These are phyloP conservation scores for Hirschfeldia incana DNA, from an alignment of 345 rosid genomes.

Conservation along the genomic window DNA sequence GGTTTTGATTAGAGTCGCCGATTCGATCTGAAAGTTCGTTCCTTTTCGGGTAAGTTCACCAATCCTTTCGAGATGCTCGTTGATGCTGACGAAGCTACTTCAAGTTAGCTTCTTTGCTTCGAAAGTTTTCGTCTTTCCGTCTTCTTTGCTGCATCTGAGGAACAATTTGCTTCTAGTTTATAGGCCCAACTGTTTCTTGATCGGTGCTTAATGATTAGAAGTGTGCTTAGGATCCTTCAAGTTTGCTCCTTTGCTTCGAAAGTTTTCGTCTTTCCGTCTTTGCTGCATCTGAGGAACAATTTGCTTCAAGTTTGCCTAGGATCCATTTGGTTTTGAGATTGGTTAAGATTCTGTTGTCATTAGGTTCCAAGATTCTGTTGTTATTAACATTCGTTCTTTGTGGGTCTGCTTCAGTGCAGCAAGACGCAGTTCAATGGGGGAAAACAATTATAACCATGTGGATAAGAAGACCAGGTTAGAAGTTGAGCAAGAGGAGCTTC, in stretches of 20 bases:
- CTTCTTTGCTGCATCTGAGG: background rate
- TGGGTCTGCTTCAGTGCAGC: slow-evolving; percentile 30
- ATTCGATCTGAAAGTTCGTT: background rate
- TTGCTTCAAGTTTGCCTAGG: too few relatives aligned
- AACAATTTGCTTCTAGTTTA: background rate
- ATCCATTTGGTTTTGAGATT: background rate
- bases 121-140: background rate
- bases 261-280: too few relatives aligned
- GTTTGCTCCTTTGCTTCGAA: too few relatives aligned
- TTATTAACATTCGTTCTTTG: slow-evolving; percentile 23
- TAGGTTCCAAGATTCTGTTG: background rate
- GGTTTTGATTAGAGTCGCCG: background rate
- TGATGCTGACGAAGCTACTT: background rate
- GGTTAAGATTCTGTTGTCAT: background rate
- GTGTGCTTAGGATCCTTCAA: background rate
- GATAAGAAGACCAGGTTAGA: slow-evolving; percentile 82
- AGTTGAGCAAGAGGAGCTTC: slow-evolving; percentile 77
- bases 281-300: too few relatives aligned
- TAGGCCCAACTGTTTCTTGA: background rate
- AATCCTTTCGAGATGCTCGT: background rate
- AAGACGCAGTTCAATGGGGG: slow-evolving; percentile 29
- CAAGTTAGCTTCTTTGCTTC: background rate
- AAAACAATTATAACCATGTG: slow-evolving; percentile 27
- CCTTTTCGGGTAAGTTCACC: background rate
- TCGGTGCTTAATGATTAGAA: background rate